Evolutionary conservation across 768 basidiomycete genomes (phyloP).

Genomic region (Amanita pseudoporphyria): DNA sequence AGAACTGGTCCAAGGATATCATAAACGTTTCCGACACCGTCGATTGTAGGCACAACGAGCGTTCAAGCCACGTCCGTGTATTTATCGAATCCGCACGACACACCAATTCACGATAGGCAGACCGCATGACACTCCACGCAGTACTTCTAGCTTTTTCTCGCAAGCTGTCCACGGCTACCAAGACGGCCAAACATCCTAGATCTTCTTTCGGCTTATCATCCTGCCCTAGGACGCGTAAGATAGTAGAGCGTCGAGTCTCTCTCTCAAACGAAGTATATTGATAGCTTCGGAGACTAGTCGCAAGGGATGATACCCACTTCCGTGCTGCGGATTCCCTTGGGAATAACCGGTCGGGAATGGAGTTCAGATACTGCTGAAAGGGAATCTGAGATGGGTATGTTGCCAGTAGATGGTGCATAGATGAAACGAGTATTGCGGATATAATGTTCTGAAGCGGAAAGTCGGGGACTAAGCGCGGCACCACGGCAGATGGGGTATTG

Average conservation of each 20-base stretch:
- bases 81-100: slow-evolving; percentile 26
- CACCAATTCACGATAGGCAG: slow-evolving; percentile 53
- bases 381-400: slow-evolving; percentile 57
- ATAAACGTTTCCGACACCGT: slow-evolving; percentile 19
- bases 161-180: slow-evolving; percentile 33
- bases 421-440: slow-evolving; percentile 33
- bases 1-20: slow-evolving; percentile 42
- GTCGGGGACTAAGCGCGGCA: slow-evolving; percentile 47
- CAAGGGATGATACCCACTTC: slow-evolving; percentile 46
- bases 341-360: slow-evolving; percentile 31
- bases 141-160: slow-evolving; percentile 40
- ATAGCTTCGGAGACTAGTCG: slow-evolving; percentile 38
- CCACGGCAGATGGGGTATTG: slow-evolving; percentile 46
- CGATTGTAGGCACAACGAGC: slow-evolving; percentile 36
- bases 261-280: slow-evolving; percentile 46
- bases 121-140: slow-evolving; percentile 52
- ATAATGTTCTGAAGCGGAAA: slow-evolving; percentile 21
- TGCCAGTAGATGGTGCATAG: slow-evolving; percentile 47
- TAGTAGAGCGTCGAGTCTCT: slow-evolving; percentile 24
- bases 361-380: slow-evolving; percentile 36
- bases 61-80: slow-evolving; percentile 37
- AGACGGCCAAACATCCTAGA: slow-evolving; percentile 9
- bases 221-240: slow-evolving; percentile 9
- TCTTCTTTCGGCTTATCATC: not conserved
- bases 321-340: slow-evolving; percentile 24